phyloP scores from a whole-genome alignment of 78 protist genomes.

The Guillardia theta region DNA sequence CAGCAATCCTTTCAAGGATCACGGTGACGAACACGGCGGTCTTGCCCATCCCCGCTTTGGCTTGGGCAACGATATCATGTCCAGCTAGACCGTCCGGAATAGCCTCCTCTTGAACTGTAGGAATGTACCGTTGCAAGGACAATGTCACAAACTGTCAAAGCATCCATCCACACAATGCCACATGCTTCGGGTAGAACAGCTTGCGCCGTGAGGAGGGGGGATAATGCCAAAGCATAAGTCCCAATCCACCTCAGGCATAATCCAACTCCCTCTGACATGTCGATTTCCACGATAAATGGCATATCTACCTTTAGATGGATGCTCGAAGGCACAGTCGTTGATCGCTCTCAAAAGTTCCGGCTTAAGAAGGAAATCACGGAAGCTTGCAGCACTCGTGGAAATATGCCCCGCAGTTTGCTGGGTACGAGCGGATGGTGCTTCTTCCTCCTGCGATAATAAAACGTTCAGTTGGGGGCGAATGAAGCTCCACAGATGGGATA shows the following conservation, averaged over 20 bases:
- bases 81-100: conserved; percentile 97
- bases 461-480: no score
- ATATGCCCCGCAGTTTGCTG: background rate
- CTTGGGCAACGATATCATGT: conserved; percentile 93
- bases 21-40: conserved; percentile 99
- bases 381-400: conserved; percentile 46
- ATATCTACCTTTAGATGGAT: conserved; percentile 89
- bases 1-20: conserved; percentile 71
- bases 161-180: background rate
- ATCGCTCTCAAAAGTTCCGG: conserved; percentile 94
- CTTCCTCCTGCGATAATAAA: background rate
- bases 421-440: background rate
- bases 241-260: no score
- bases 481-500: no score
- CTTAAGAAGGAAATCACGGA: conserved; percentile 94
- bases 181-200: background rate
- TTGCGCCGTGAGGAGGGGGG: no score
- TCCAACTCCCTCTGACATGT: background rate
- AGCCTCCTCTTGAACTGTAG: conserved; percentile 92
- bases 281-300: background rate
- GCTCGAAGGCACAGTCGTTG: conserved; percentile 96
- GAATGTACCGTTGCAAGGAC: no score
- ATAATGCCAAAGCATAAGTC: no score
- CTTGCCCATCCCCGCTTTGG: conserved; percentile 99
- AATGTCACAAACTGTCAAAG: no score